Evolutionary conservation across 176 grass and related monocot species (phyloP).

Genomic region (Phyllostachys edulis): DNA sequence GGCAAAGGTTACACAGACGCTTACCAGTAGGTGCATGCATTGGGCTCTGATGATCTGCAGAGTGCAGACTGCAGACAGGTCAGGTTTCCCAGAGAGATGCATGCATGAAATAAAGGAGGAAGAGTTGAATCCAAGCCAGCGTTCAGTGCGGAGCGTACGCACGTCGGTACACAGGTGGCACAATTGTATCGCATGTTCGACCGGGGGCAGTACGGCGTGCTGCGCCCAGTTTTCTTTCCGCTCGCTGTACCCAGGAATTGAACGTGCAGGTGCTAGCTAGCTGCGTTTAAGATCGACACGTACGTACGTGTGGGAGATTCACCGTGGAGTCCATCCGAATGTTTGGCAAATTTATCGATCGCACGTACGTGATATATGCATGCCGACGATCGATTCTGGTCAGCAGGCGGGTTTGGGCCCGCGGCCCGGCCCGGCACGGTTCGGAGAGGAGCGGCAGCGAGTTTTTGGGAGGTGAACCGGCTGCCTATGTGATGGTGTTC

Average conservation of each 20-base stretch:
- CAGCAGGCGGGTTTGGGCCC: background rate
- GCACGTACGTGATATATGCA: rapidly evolving
- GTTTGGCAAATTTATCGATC: background rate
- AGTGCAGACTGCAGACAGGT: background rate
- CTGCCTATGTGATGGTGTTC: too few relatives aligned
- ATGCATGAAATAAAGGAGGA: background rate
- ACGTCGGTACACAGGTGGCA: too few relatives aligned
- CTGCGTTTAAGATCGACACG: background rate
- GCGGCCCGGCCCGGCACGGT: too few relatives aligned
- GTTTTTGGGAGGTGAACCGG: too few relatives aligned
- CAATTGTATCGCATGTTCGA: too few relatives aligned
- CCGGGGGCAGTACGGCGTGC: too few relatives aligned
- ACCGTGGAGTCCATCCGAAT: background rate
- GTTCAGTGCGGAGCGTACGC: too few relatives aligned
- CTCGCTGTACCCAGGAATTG: too few relatives aligned
- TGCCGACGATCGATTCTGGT: background rate
- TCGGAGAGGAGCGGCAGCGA: background rate
- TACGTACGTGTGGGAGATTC: background rate
- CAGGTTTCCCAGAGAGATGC: background rate
- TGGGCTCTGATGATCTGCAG: too few relatives aligned
- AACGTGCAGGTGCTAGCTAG: background rate
- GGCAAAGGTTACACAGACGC: background rate
- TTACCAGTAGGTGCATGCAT: background rate
- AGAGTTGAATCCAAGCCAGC: background rate
- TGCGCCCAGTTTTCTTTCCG: too few relatives aligned